Base-by-base conservation (phyloP, 2,329 filamentous ascomycete genomes). In the Aspergillus chevalieri region DNA sequence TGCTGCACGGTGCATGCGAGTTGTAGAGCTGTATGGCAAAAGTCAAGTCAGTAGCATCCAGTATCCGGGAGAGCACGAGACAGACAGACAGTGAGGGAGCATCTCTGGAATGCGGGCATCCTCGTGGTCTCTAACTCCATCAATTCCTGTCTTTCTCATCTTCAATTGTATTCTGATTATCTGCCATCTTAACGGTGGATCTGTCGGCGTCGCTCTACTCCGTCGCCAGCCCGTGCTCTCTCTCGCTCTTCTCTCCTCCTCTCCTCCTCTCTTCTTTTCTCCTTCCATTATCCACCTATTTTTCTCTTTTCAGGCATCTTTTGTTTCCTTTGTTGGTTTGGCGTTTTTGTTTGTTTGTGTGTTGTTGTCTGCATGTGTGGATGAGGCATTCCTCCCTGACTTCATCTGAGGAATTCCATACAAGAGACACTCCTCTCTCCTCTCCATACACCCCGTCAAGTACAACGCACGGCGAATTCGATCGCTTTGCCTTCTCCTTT, bases 321-420 rank as follows among this genome's bases (percentile, higher is more conserved):
- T 19, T 33, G 43, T 60, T 57, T 57, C 54, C 53, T 58, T 58
- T 61, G 58, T 57, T 62, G 59, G 57, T 60, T 56, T 57, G 55
- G 56, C 52, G 57, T 59, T 56, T 56, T 57, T 53, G 38, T 41
- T 41, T 41, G 38, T 21, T 41, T 41, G 38, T 41, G 17, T 41
- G 38, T 41, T 41, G 38, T 17, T 19, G 14, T 15, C 38, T 41
- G 38, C 17, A 19, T 41, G 15, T 36, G 15, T 41, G 38, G 17
- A 12, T 41, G 26, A 30, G 10, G 38, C 19, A 41, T 41, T 12
- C 10, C 38, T 41, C 19, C 57, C 56, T 57, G 53, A 52, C 17
- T 41, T 19, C 17, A 7, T 36, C 10, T 17, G 15, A 17, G 14
- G 34, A n/a, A 36, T 36, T n/a, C 34, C 34, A 36, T 41, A 15